Conservation (phyloP, 768 basidiomycete species). For the Leccinum obscurum region DNA sequence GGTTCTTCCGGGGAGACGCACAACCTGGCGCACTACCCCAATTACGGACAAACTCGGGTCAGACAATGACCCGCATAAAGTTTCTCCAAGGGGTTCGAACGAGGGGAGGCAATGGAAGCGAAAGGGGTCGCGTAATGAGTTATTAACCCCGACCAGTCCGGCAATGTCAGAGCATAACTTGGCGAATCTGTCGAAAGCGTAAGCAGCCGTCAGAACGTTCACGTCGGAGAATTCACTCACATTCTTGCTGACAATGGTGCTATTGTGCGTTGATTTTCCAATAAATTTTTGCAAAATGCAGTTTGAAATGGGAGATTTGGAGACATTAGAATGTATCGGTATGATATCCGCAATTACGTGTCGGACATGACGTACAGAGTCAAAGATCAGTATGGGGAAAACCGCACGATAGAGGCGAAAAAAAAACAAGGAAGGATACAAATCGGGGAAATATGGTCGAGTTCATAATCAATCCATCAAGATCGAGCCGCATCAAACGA, state of each 20-base stretch:
- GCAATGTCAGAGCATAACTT: conserved; percentile 46
- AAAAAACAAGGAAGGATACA: conserved; percentile 2
- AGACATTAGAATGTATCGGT: conserved; percentile 18
- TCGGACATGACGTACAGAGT: conserved; percentile 26
- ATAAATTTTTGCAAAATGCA: conserved; percentile 5
- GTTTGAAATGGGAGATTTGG: conserved; percentile 1
- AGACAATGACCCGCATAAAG: background rate
- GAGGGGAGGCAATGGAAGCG: background rate
- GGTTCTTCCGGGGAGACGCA: background rate
- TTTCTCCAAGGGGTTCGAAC: background rate
- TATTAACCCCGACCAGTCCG: background rate
- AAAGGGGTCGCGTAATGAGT: background rate
- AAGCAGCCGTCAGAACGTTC: background rate
- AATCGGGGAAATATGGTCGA: conserved; percentile 10
- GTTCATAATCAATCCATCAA: conserved; percentile 18
- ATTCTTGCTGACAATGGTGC: conserved; percentile 68
- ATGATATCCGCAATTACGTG: conserved; percentile 30
- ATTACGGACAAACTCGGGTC: background rate
- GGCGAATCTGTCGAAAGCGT: conserved; percentile 43
- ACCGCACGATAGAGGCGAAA: conserved; percentile 11
- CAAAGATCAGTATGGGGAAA: conserved; percentile 16
- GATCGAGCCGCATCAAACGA: conserved; percentile 15
- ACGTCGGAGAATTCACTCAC: conserved; percentile 43
- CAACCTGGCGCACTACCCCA: background rate
- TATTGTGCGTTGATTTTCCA: conserved; percentile 29